Conservation (phyloP, 1,139 yeast genomes). For the Meyerozyma carpophila region DNA sequence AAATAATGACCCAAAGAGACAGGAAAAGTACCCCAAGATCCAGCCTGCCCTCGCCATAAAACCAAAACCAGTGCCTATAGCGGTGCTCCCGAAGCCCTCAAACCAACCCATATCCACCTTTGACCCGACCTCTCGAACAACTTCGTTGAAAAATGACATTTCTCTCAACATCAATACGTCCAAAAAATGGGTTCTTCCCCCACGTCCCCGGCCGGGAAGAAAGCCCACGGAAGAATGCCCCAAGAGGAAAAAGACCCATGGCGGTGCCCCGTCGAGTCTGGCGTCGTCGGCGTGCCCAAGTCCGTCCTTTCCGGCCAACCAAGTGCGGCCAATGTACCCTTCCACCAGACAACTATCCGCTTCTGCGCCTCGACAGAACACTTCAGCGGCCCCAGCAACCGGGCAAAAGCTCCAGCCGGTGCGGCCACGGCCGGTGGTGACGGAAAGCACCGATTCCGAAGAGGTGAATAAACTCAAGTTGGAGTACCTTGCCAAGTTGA, state of each 20-base stretch:
- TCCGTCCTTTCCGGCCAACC: neutral
- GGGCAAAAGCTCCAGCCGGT: neutral
- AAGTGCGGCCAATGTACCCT: too few relatives aligned
- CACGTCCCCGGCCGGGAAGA: conserved; percentile 60
- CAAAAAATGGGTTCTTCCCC: conserved; percentile 61
- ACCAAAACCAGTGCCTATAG: conserved; percentile 24
- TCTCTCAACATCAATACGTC: conserved; percentile 42
- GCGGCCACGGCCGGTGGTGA: neutral
- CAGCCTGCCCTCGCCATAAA: conserved; percentile 40
- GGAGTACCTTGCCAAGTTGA: conserved; percentile 33
- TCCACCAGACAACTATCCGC: neutral
- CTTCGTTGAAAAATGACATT: conserved; percentile 14
- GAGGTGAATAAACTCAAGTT: conserved; percentile 17
- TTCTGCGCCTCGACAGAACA: neutral
- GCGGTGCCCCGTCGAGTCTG: too few relatives aligned
- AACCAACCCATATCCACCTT: conserved; percentile 10
- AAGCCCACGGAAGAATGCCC: conserved; percentile 25
- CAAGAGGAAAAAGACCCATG: neutral
- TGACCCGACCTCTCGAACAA: conserved; percentile 14
- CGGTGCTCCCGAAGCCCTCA: conserved; percentile 23
- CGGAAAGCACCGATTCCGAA: neutral
- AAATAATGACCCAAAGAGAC: neutral
- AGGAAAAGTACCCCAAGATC: conserved; percentile 28
- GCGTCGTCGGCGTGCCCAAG: too few relatives aligned
- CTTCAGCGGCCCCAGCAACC: neutral